Base-by-base conservation (phyloP, 441 rosid genomes). In the Euphorbia corollata region DNA sequence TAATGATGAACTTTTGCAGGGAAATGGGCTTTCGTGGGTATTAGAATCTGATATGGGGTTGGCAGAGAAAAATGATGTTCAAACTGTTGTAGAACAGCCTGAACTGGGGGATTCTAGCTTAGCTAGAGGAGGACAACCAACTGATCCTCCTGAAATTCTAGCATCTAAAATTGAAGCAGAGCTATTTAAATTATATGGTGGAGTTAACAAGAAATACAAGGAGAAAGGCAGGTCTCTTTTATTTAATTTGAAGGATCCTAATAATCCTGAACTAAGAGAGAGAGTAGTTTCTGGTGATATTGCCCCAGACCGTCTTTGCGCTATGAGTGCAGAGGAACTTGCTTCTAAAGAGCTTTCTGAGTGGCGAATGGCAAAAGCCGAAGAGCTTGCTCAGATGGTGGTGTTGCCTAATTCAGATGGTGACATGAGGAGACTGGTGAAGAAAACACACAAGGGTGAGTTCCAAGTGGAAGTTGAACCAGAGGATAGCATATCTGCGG, bases 391-490 rank as follows among this genome's bases (percentile, higher is more conserved):
- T 50, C 92, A 90, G 59, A 92, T 90, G 92, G 96, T 90, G 54
- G 91, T 92, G 60, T 76, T 92, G 74, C 92, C 85, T 24, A 96
- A 90, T 72, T 68, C 87, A 39, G 85, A 85, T 63, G 93, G 82
- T 63, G 96, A 88, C 68, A 74, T 86, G 34, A 81, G 92, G 68
- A 87, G 92, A 38, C 64, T 92, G 74, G 97, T 92, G 63, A 87
- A 78, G 83, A 92, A 92, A 82, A 90, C 98, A 22, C 98, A 92
- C 57, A 92, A 92, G 80, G 98, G 98, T 30, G 98, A 92, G 78
- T 79, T 90, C 74, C 96, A 87, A 76, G 96, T 92, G 23, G 97
- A 92, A 75, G 79, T 88, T 61, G 97, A 87, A 50, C 84, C 82
- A 56, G 74, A 72, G 57, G 91, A 92, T 65, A 71, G 65, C 68